phyloP scores from a whole-genome alignment of 148 eudicot genomes.

The Vaccinium vitisidaea region DNA sequence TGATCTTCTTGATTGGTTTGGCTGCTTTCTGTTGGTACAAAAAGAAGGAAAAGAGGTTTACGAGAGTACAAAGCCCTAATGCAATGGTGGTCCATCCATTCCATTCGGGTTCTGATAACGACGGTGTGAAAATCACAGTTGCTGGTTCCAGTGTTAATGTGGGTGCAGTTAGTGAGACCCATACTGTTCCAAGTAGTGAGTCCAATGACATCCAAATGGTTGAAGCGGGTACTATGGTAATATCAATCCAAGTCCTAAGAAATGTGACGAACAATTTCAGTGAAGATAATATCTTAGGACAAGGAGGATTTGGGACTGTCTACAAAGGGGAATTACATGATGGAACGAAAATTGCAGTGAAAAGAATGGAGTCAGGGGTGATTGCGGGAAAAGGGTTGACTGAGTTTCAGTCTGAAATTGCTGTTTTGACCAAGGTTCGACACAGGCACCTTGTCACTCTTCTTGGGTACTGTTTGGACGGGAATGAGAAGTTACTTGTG shows the following conservation, averaged over 20 bases:
- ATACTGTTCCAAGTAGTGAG: slow-evolving; percentile 48
- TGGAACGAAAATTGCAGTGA: slow-evolving; percentile 69
- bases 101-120: slow-evolving; percentile 79
- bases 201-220: slow-evolving; percentile 72
- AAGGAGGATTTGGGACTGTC: slow-evolving; percentile 72
- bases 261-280: slow-evolving; percentile 58
- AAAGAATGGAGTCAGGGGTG: slow-evolving; percentile 67
- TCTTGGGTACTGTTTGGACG: slow-evolving; percentile 90
- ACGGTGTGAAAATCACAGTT: slow-evolving; percentile 82
- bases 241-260: slow-evolving; percentile 64
- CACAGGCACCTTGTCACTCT: slow-evolving; percentile 89
- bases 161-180: slow-evolving; percentile 55
- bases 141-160: slow-evolving; percentile 88
- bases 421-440: slow-evolving; percentile 81
- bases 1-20: slow-evolving; percentile 44
- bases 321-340: slow-evolving; percentile 68
- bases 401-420: slow-evolving; percentile 83
- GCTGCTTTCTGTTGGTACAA: slow-evolving; percentile 60
- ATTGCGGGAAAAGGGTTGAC: slow-evolving; percentile 67
- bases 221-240: slow-evolving; percentile 76
- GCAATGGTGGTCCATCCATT: slow-evolving; percentile 85
- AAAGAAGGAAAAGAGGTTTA: slow-evolving; percentile 63
- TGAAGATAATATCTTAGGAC: slow-evolving; percentile 55
- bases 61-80: slow-evolving; percentile 79
- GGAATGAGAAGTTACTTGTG: slow-evolving; percentile 80